Base-by-base conservation (phyloP, 495 filamentous ascomycete species). In the Podospora pseudopauciseta region DNA sequence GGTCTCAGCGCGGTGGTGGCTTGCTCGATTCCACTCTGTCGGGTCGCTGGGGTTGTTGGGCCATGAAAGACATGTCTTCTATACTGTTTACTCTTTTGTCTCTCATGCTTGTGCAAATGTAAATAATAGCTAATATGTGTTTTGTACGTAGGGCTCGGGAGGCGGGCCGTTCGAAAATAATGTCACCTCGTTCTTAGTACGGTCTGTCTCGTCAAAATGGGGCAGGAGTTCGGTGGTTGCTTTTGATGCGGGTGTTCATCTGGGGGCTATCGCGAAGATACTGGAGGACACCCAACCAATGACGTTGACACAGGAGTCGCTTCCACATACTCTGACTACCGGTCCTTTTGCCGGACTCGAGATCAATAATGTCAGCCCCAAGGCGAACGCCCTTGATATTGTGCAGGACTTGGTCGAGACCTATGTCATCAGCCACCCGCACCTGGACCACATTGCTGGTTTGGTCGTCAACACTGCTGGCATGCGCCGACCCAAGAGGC, bases 381-480 rank as follows among this genome's bases (percentile, higher is more conserved):
- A 86, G 19, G 89, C 90, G 57, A 98, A 97, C 76, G 96, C 92
- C 7, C 85, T 87, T 4, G 83, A 96, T 73, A 82, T 98, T 34
- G 87, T 92, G 44, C 85, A 88, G 60, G 85, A 89, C 63, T 83
- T 97, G 34, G 87, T 99, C 54, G 92, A 92, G 26, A 90, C 93
- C 0, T 93, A 92, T 70, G 84, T 97, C 30, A 92, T 99, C 67
- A 98, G 94, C 0, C 94, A 99, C 78, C 88, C 94, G 3, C 95
- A 99, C 80, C 83, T 99, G 2, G 95, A 99, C 72, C 95, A 99
- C 77, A 86, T 99, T 20, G 87, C 91, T 28, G 95, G 91, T 27
- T 90, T 98, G 69, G 92, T 92, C 26, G 91, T 98, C 73, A 97
- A 97, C 77, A 96, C 94, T 1, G 93, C 94, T 27, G 87, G 89